A percentile compares a stretch with the other conserved stretches of the same genome.
These are phyloP conservation scores for Colletotrichum nymphaeae DNA, from an alignment of 2,329 filamentous ascomycete genomes.

Conservation along the genomic window DNA sequence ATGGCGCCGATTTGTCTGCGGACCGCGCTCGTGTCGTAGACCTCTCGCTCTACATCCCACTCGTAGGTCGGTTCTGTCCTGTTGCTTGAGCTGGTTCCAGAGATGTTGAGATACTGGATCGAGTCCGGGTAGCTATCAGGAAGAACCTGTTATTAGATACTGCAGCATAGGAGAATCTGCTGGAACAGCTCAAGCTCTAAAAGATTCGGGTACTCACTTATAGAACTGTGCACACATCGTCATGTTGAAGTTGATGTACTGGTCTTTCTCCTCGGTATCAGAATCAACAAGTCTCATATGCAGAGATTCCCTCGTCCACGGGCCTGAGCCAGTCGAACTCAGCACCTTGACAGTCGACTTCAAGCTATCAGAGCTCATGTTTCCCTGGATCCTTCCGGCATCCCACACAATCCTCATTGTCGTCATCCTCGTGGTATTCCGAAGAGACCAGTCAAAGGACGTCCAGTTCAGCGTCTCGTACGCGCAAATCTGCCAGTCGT, in stretches of 20 bases:
- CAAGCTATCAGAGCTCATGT: background rate
- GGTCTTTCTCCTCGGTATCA: background rate
- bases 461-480: background rate
- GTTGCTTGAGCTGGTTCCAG: background rate
- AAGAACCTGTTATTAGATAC: background rate
- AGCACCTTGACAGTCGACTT: background rate
- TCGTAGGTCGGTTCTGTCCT: conserved; percentile 3
- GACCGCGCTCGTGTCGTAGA: background rate
- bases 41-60: background rate
- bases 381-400: background rate
- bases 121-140: background rate
- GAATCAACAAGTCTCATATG: background rate
- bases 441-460: background rate
- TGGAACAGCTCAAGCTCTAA: no score
- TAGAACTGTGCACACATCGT: background rate
- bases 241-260: background rate
- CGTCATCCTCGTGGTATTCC: background rate
- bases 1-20: conserved; percentile 1
- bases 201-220: background rate
- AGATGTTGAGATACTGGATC: background rate
- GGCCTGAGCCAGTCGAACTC: background rate
- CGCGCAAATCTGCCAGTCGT: conserved; percentile 1
- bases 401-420: background rate
- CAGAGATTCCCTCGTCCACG: background rate
- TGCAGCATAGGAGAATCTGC: fast-evolving